A percentile compares a stretch with the other conserved stretches of the same genome.
These are phyloP conservation scores for Wickerhamiella australiensis DNA, from an alignment of 805 yeast species.

Conservation along the genomic window DNA sequence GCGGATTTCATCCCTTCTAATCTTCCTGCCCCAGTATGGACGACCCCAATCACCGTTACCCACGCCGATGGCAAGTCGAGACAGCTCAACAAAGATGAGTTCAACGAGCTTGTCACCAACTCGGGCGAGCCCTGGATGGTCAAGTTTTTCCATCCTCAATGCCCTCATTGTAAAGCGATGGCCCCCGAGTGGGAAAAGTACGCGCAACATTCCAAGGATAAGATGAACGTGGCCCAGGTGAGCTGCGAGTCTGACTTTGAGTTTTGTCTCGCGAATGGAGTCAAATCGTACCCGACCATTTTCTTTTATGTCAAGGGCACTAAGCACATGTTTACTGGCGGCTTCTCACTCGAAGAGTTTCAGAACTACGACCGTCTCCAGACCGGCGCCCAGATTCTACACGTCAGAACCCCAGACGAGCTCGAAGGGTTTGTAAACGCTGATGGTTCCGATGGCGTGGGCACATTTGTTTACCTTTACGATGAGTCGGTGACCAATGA, in stretches of 20 bases:
- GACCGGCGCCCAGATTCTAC: slow-evolving; percentile 23
- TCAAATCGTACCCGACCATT: slow-evolving; percentile 23
- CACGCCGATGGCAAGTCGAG: slow-evolving; percentile 27
- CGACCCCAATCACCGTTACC: slow-evolving; percentile 1
- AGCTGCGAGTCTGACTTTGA: slow-evolving; percentile 30
- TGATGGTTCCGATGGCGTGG: slow-evolving; percentile 21
- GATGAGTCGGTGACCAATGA: slow-evolving; percentile 31
- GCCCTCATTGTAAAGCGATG: slow-evolving; percentile 31
- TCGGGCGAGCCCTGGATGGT: slow-evolving; percentile 32
- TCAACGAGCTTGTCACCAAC: slow-evolving; percentile 23
- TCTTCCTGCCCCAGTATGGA: slow-evolving; percentile 3
- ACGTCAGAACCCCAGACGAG: slow-evolving; percentile 21
- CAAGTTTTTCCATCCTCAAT: slow-evolving; percentile 32
- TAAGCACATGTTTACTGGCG: slow-evolving; percentile 21
- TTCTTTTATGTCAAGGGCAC: slow-evolving; percentile 15
- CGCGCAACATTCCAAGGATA: slow-evolving; percentile 24
- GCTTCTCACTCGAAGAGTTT: slow-evolving; percentile 27
- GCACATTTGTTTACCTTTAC: slow-evolving; percentile 31
- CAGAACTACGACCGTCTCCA: slow-evolving; percentile 25
- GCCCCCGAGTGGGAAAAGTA: slow-evolving; percentile 30
- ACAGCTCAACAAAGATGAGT: slow-evolving; percentile 23
- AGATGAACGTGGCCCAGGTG: slow-evolving; percentile 32
- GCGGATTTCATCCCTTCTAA: slow-evolving; percentile 2
- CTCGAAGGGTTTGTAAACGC: slow-evolving; percentile 21
- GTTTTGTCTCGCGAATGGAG: slow-evolving; percentile 28